Percentiles rank a stretch among this genome's conserved stretches.
phyloP scores from a whole-genome alignment of 768 basidiomycete species.

The Lentinus tigrinus region DNA sequence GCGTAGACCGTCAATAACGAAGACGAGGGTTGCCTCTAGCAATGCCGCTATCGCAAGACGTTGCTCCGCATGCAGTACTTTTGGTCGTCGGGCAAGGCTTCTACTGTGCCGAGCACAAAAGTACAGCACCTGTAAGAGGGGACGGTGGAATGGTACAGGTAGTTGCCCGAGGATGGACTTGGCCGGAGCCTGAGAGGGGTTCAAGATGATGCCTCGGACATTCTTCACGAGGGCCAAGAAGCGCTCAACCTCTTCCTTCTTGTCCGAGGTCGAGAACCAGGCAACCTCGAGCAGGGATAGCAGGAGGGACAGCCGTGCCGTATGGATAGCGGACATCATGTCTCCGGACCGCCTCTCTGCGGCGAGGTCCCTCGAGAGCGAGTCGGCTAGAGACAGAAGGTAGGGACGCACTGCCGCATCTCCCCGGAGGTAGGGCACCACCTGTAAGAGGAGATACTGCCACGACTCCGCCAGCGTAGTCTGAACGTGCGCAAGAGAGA shows the following conservation, averaged over 20 bases:
- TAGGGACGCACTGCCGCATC: constrained; percentile 55
- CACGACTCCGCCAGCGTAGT: constrained; percentile 73
- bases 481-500: constrained; percentile 82
- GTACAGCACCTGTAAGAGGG: constrained; percentile 77
- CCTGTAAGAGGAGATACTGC: constrained; percentile 67
- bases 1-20: constrained; percentile 67
- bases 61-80: constrained; percentile 57
- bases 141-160: constrained; percentile 73
- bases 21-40: constrained; percentile 58
- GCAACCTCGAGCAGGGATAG: constrained; percentile 76
- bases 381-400: constrained; percentile 56
- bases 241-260: constrained; percentile 49
- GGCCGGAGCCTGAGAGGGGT: constrained; percentile 71
- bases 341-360: constrained; percentile 72
- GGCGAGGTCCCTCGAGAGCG: constrained; percentile 66
- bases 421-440: constrained; percentile 61
- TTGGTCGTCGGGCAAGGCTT: constrained; percentile 46
- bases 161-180: constrained; percentile 67
- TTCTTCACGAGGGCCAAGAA: constrained; percentile 64
- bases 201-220: constrained; percentile 64
- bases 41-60: constrained; percentile 57
- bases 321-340: constrained; percentile 82
- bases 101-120: constrained; percentile 70
- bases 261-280: constrained; percentile 66
- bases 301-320: constrained; percentile 69